phyloP scores from a whole-genome alignment of 306 rosid species.

The Rosa chinensis region DNA sequence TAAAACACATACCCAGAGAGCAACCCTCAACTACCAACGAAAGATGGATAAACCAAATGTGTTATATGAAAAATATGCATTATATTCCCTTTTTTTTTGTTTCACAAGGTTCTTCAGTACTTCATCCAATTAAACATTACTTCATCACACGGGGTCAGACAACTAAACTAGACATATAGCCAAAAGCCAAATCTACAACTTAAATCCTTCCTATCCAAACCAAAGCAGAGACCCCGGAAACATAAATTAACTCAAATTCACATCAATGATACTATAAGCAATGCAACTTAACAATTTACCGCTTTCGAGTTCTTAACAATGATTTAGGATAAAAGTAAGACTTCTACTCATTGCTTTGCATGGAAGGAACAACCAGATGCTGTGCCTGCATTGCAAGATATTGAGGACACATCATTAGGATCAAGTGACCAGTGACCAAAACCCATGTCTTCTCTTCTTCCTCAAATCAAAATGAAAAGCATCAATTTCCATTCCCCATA shows the following conservation, averaged over 20 bases:
- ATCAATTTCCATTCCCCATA: slow-evolving; percentile 18
- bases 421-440: slow-evolving; percentile 8
- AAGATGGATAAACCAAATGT: not conserved
- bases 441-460: slow-evolving; percentile 12
- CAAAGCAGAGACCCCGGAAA: slow-evolving; percentile 32
- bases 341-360: slow-evolving; percentile 39
- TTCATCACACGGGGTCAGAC: slow-evolving; percentile 18
- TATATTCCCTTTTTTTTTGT: not conserved
- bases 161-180: slow-evolving; percentile 29
- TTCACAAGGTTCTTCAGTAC: not conserved
- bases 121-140: slow-evolving; percentile 5
- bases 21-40: too few species aligned
- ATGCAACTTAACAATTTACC: slow-evolving; percentile 31
- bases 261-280: slow-evolving; percentile 29
- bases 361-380: slow-evolving; percentile 43
- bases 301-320: slow-evolving; percentile 29
- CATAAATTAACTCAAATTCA: slow-evolving; percentile 31
- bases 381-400: slow-evolving; percentile 38
- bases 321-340: slow-evolving; percentile 16
- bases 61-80: slow-evolving; percentile 6
- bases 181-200: slow-evolving; percentile 32
- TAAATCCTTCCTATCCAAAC: slow-evolving; percentile 27
- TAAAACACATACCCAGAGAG: not conserved
- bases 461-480: slow-evolving; percentile 4
- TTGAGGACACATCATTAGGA: slow-evolving; percentile 19